A percentile compares a stretch with the other conserved stretches of the same genome.
These are phyloP conservation scores for Lactarius tabidus DNA, from an alignment of 768 basidiomycete species.

Conservation along the genomic window DNA sequence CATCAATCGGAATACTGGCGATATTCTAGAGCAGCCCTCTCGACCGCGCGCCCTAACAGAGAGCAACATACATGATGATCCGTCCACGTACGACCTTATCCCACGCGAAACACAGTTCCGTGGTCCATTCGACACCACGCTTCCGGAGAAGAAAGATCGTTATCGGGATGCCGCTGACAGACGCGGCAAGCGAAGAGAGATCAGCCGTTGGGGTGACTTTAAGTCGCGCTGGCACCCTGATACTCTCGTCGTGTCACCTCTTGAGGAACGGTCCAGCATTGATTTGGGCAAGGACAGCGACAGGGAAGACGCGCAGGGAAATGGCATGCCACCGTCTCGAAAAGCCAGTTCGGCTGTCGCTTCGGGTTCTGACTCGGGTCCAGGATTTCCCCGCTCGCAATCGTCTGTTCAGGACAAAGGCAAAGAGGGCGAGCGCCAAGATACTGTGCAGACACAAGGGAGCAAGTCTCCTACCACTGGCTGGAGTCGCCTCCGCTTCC, in stretches of 20 bases:
- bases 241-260: conserved; percentile 42
- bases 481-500: conserved; percentile 64
- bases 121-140: conserved; percentile 51
- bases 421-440: conserved; percentile 13
- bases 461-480: conserved; percentile 35
- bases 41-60: conserved; percentile 24
- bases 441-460: conserved; percentile 24
- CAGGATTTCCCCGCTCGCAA: background rate
- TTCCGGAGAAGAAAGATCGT: conserved; percentile 36
- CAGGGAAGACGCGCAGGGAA: conserved; percentile 5
- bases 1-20: conserved; percentile 27
- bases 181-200: conserved; percentile 53
- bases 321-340: background rate
- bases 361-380: conserved; percentile 9
- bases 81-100: conserved; percentile 33
- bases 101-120: conserved; percentile 50
- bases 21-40: conserved; percentile 33
- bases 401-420: conserved; percentile 14
- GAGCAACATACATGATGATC: conserved; percentile 34
- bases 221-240: conserved; percentile 50
- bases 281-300: conserved; percentile 32
- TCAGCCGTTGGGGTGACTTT: conserved; percentile 38
- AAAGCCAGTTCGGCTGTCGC: background rate
- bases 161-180: conserved; percentile 43
- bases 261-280: conserved; percentile 42